Conservation (phyloP, 306 rosid genomes). For the Vigna radiata region DNA sequence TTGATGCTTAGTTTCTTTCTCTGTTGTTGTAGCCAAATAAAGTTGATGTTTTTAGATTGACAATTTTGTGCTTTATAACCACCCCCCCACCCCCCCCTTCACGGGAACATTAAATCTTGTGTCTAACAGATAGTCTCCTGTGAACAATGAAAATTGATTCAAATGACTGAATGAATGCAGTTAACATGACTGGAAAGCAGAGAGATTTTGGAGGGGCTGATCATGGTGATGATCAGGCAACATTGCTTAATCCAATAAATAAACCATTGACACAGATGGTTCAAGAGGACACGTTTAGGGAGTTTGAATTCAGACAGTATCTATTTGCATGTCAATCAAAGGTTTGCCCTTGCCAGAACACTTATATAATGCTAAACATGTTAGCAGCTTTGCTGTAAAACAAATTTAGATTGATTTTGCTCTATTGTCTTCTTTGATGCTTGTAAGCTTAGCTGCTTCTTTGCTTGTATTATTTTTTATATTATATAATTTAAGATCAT, state of each 20-base stretch:
- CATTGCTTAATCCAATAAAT: conserved; percentile 77
- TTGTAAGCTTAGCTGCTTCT: conserved; percentile 29
- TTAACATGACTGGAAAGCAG: conserved; percentile 71
- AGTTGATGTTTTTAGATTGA: conserved; percentile 19
- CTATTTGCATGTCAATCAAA: conserved; percentile 91
- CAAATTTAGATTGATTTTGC: conserved; percentile 27
- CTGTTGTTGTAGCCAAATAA: conserved; percentile 45
- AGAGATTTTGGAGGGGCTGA: conserved; percentile 93
- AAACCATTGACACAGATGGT: conserved; percentile 87
- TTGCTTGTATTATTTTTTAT: conserved; percentile 34
- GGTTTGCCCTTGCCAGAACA: conserved; percentile 60
- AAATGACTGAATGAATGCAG: conserved; percentile 55
- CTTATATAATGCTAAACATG: conserved; percentile 18
- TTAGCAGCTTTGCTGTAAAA: conserved; percentile 36
- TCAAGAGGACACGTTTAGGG: conserved; percentile 97
- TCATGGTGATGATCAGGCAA: conserved; percentile 92
- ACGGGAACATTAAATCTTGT: conserved; percentile 28
- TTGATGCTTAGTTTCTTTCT: conserved; percentile 39
- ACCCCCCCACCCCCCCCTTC: background rate
- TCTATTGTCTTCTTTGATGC: conserved; percentile 32
- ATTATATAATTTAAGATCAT: background rate
- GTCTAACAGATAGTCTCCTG: conserved; percentile 24
- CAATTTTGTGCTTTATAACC: conserved; percentile 13
- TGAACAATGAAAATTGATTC: conserved; percentile 44
- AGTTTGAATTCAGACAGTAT: conserved; percentile 97